These are phyloP conservation scores for Yamadazyma epiphylla DNA, from an alignment of 1,139 yeast genomes.

Conservation along the genomic window DNA sequence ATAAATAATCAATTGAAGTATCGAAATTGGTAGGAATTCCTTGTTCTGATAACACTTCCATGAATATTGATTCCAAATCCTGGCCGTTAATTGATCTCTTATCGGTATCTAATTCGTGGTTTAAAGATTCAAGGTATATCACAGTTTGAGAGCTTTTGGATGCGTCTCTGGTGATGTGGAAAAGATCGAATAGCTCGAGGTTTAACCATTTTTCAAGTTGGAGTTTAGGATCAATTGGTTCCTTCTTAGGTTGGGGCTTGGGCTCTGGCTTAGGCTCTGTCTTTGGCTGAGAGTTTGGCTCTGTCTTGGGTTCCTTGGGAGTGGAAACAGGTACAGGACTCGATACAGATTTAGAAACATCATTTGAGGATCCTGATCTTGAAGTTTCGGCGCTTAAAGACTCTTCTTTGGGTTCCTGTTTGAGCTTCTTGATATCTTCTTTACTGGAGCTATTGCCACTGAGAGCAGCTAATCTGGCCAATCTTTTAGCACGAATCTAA, in stretches of 20 bases:
- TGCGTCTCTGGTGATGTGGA: slow-evolving; percentile 31
- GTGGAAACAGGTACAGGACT: neutral
- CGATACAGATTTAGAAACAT: too few species aligned
- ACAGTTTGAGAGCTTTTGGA: slow-evolving; percentile 10
- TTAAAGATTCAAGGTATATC: slow-evolving; percentile 33
- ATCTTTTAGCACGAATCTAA: slow-evolving; percentile 53
- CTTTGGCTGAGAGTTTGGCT: slow-evolving; percentile 1
- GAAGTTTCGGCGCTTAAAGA: neutral
- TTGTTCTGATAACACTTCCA: slow-evolving; percentile 52
- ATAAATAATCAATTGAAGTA: slow-evolving; percentile 46
- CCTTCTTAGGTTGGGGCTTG: slow-evolving; percentile 3
- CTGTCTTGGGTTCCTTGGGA: neutral
- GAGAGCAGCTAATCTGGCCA: slow-evolving; percentile 44
- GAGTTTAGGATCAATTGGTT: slow-evolving; percentile 12
- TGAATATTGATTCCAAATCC: slow-evolving; percentile 40
- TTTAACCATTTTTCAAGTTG: slow-evolving; percentile 27
- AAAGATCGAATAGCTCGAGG: slow-evolving; percentile 30
- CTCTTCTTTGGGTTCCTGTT: slow-evolving; percentile 1
- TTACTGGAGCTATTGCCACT: neutral
- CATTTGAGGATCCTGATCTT: too few species aligned
- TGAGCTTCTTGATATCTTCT: slow-evolving; percentile 1
- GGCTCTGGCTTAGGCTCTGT: slow-evolving; percentile 7
- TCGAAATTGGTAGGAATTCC: slow-evolving; percentile 34
- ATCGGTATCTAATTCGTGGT: slow-evolving; percentile 28
- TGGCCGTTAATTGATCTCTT: slow-evolving; percentile 20